Conservation (phyloP, 352 stramenopile genomes). For the Globisporangium apiculatum region DNA sequence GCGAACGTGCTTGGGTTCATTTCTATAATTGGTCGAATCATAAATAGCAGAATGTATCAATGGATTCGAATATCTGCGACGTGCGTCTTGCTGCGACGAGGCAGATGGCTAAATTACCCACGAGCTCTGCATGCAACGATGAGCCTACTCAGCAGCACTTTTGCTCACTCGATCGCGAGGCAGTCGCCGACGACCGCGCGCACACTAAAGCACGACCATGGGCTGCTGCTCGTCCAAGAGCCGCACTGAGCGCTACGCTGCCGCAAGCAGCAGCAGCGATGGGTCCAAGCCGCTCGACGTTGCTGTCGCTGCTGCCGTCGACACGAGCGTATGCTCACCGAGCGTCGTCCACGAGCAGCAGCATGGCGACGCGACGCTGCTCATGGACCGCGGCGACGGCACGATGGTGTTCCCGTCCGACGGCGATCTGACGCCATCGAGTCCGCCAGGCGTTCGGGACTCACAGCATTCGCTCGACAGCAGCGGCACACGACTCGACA, state of each 20-base stretch:
- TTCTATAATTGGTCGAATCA: not conserved
- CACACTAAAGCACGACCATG: conserved; percentile 22
- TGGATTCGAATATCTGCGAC: not conserved
- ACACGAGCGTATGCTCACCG: no score
- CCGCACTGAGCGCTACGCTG: conserved; percentile 2
- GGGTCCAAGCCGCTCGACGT: not conserved
- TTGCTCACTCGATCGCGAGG: conserved; percentile 3
- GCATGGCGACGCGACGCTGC: conserved; percentile 13
- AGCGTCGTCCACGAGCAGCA: not conserved
- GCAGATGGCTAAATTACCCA: not conserved
- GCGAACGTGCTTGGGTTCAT: no score
- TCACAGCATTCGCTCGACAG: not conserved
- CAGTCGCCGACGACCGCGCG: not conserved
- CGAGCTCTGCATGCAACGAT: no score
- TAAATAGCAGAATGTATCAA: not conserved
- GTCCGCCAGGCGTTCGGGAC: conserved; percentile 1
- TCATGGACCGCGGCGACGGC: conserved; percentile 31
- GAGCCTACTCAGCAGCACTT: no score
- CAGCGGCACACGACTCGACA: no score
- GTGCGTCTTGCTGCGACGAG: not conserved
- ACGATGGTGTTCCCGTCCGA: conserved; percentile 22
- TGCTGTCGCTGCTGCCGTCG: not conserved
- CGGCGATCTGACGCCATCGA: conserved; percentile 14
- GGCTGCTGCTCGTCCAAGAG: conserved; percentile 59
- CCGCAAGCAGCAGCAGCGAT: not conserved